Evolutionary conservation across 2,329 filamentous ascomycete genomes (phyloP), one percentile per base, ranked within the genome.

Genomic region (Pseudofabraea citricarpa): DNA sequence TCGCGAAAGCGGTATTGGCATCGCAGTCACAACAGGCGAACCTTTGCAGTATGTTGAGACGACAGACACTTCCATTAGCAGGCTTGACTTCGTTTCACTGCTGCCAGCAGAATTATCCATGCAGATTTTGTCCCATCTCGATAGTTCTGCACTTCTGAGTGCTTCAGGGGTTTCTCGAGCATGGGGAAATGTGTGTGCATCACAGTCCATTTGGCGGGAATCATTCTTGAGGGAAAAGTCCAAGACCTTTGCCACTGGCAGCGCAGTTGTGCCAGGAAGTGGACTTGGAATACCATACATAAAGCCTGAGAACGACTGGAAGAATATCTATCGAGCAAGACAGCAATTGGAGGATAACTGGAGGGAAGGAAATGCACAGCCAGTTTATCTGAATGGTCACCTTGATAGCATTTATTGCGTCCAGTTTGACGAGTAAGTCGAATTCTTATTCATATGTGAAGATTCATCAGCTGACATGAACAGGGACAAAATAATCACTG

Each of bases 401-500:
- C 83, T 83, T 20, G 93, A 98, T 64, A 96, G 90, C 53, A 94
- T 98, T 45, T 98, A 98, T 68, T 98, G 93, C 65, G 79, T 95
- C 44, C 93, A 98, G 61, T 98, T 97, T 62, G 93, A 98, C 63
- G 91, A 97, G 84, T 90, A 76, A 56, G 83, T 71, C 27, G 5
- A 40, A 36, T 19, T 22, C 20, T 40, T 8, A 16, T 9, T 20
- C n/a, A n/a, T 26, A 15, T n/a, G 12, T 22, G 7, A n/a, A 26
- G n/a, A 22, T 31, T 20, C 27, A 27, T 19, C 40, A 41, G 50
- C 67, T 74, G 62, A 73, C 56, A 26, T 15, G 16, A 41, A 19
- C 57, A 90, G 85, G 63, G 75, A 86, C 61, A 98, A 97, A 66
- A 95, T 97, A 60, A 90, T 98, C 53, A 97, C 93, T 3, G 93